Percentiles rank a stretch among this genome's conserved stretches.
phyloP scores from a whole-genome alignment of 495 filamentous ascomycete species.

The Bathelium albidoporum region DNA sequence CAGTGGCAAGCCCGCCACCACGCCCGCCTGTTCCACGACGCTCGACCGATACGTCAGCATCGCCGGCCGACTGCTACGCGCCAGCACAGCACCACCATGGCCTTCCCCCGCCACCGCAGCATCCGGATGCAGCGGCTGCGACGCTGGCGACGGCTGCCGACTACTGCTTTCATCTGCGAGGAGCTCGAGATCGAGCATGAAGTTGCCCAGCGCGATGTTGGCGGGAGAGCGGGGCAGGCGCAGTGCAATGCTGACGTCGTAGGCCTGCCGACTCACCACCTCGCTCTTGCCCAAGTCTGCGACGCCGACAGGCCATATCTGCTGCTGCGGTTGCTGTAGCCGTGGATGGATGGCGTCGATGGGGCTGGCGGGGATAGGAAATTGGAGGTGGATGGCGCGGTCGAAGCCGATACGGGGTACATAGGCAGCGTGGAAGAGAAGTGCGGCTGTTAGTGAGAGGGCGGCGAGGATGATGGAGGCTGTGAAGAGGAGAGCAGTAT shows the following conservation, averaged over 20 bases:
- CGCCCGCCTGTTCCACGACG: constrained; percentile 43
- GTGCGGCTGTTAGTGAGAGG: constrained; percentile 57
- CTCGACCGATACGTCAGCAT: constrained; percentile 57
- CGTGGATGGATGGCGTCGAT: not conserved
- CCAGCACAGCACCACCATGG: constrained; percentile 22
- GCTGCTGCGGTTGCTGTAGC: constrained; percentile 12
- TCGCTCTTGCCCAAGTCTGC: constrained; percentile 32
- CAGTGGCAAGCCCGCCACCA: constrained; percentile 44
- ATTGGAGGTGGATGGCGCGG: constrained; percentile 68
- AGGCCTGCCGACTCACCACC: constrained; percentile 46
- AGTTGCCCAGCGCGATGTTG: constrained; percentile 65
- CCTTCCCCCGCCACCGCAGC: not conserved
- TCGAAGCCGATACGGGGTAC: constrained; percentile 61
- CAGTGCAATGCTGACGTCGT: constrained; percentile 53
- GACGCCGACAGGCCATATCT: constrained; percentile 45
- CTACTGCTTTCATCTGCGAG: constrained; percentile 24
- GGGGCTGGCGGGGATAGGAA: constrained; percentile 39
- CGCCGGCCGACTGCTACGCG: constrained; percentile 47
- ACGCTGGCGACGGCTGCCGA: constrained; percentile 18
- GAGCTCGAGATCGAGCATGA: constrained; percentile 80
- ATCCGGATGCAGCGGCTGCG: constrained; percentile 1
- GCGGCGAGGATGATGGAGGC: constrained; percentile 50
- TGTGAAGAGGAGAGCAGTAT: constrained; percentile 51
- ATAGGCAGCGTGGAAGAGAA: constrained; percentile 69
- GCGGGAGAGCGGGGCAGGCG: constrained; percentile 47